These are phyloP conservation scores for Curvularia hawaiiensis DNA, from an alignment of 2,329 filamentous ascomycete genomes.

Conservation along the genomic window DNA sequence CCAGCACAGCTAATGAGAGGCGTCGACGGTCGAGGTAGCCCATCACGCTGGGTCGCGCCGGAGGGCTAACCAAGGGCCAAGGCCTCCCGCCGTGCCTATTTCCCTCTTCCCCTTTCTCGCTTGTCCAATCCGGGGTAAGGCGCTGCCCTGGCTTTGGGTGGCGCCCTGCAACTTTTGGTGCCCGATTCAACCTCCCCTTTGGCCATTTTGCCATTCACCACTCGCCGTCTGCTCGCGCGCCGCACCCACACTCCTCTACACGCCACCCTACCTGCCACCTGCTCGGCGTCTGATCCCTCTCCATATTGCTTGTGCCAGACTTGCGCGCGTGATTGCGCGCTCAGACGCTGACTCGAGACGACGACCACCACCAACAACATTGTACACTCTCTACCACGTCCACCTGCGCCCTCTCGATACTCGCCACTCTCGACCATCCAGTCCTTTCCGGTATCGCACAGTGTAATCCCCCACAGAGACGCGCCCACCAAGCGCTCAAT, in stretches of 20 bases:
- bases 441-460: background rate
- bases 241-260: background rate
- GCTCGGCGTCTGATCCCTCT: slow-evolving; percentile 7
- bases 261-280: background rate
- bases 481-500: slow-evolving; percentile 20
- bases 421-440: background rate
- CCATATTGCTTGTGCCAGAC: slow-evolving; percentile 22
- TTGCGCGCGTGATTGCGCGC: background rate
- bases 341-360: background rate
- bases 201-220: slow-evolving; percentile 5
- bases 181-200: slow-evolving; percentile 18
- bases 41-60: slow-evolving; percentile 21
- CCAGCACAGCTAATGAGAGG: slow-evolving; percentile 18
- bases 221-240: background rate
- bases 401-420: background rate
- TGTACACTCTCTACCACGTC: background rate
- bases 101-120: slow-evolving; percentile 12
- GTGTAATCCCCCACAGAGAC: background rate
- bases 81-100: slow-evolving; percentile 19
- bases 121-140: slow-evolving; percentile 20
- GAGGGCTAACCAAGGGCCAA: background rate
- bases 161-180: slow-evolving; percentile 12
- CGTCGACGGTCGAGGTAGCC: slow-evolving; percentile 9
- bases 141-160: slow-evolving; percentile 5
- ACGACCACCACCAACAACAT: background rate